Conservation (phyloP, 768 basidiomycete genomes). For the Lepiota subincarnata region DNA sequence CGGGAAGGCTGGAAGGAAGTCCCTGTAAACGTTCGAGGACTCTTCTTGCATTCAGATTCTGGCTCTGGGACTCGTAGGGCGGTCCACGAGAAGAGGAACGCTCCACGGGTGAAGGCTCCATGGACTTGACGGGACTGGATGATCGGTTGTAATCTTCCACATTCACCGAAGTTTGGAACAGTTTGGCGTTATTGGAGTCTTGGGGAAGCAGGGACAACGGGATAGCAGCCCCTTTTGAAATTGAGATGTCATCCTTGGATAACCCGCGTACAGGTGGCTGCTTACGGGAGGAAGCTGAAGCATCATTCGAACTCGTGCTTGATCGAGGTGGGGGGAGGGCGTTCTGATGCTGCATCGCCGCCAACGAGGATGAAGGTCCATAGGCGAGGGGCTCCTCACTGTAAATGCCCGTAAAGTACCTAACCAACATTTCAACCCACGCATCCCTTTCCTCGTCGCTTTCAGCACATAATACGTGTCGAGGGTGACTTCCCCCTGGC, state of each 20-base stretch:
- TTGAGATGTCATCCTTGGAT: slow-evolving; percentile 58
- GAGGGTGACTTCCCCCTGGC: slow-evolving; percentile 62
- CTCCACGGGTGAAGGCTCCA: slow-evolving; percentile 45
- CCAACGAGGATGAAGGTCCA: slow-evolving; percentile 24
- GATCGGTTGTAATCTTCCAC: slow-evolving; percentile 36
- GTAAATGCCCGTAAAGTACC: slow-evolving; percentile 80
- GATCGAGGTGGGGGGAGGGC: slow-evolving; percentile 45
- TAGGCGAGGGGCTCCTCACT: slow-evolving; percentile 56
- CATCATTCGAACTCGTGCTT: slow-evolving; percentile 46
- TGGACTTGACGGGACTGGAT: slow-evolving; percentile 53
- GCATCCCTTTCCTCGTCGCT: slow-evolving; percentile 89
- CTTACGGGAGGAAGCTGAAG: slow-evolving; percentile 26
- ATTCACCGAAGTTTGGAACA: slow-evolving; percentile 46
- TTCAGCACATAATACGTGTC: slow-evolving; percentile 95
- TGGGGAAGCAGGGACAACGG: slow-evolving; percentile 54
- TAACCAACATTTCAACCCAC: slow-evolving; percentile 93
- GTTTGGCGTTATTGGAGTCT: slow-evolving; percentile 54
- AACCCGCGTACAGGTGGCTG: slow-evolving; percentile 37
- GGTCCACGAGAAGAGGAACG: slow-evolving; percentile 26
- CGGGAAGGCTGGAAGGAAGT: slow-evolving; percentile 48
- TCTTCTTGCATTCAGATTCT: slow-evolving; percentile 26
- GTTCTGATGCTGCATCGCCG: slow-evolving; percentile 21
- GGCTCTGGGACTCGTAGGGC: slow-evolving; percentile 32
- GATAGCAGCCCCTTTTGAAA: slow-evolving; percentile 37
- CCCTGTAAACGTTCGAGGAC: slow-evolving; percentile 37